Base-by-base conservation (phyloP, 2,329 filamentous ascomycete genomes). In the Fusarium buharicum region DNA sequence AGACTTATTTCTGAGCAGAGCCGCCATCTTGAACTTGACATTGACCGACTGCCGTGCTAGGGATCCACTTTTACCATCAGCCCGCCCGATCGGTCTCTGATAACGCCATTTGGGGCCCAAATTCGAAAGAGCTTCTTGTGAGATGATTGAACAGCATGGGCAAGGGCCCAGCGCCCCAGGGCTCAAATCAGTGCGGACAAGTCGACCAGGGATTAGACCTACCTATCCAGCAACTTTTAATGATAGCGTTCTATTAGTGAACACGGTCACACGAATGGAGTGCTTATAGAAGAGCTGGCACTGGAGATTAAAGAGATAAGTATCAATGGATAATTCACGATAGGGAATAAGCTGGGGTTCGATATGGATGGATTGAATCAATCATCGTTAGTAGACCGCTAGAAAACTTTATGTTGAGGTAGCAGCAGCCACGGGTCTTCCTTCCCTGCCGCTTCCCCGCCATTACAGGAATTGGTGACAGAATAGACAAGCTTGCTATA, bases 21-120 rank as follows among this genome's bases (percentile, higher is more conserved):
- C 62, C 49, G 36, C 58, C 38, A 56, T 20, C 27, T 49, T 5
- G 11, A 17, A 37, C 22, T 44, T 18, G 40, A 57, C 39, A 51
- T 55, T 18, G 52, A 59, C 68, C 68, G 68, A 70, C 44, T 70
- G 64, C 68, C 68, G 68, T 51, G 49, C 47, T 34, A 10, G 28
- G 54, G 48, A 16, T 17, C 68, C 68, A 59, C 66, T 64, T 64
- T 58, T 68, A 43, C 51, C 56, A 48, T 45, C 54, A 66, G 54
- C 41, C 63, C 63, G 55, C 33, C 58, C 65, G 66, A 70, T 70
- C 66, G 62, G 66, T 55, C 36, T 60, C 53, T 63, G 68, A 70
- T 70, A 69, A 70, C 68, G 68, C 68, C 68, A 70, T 70, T 59
- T 56, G 20, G 28, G 59, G 18, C 44, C 39, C 40, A 64, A 68